Base-by-base conservation (phyloP, 129 eudicot species). In the Pulicaria dysenterica region DNA sequence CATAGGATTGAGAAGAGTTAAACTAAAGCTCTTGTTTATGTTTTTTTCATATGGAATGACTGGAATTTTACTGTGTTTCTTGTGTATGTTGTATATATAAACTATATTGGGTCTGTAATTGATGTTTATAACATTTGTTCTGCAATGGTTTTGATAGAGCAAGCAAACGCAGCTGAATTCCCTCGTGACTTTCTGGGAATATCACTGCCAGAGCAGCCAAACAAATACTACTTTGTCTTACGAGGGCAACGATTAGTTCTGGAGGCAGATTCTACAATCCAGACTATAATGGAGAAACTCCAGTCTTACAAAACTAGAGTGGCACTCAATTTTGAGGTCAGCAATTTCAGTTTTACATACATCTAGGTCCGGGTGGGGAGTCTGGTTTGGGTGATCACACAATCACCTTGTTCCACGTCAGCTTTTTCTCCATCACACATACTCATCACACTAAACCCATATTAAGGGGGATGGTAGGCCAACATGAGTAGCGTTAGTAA, bases 151-250 rank as follows among this genome's bases (percentile, higher is more conserved):
- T 50, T 42, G 60, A n/a, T 64, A 93, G 98, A 93, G 16, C 96
- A 89, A 84, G 70, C 88, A 6, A 77, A 61, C 59, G 73, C 81
- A 13, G 72, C 82, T 7, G 98, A 93, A 49, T 93, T 83, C 63
- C 95, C 98, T 0, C 98, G 96, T 17, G 95, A 90, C 70, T 90
- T 89, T 75, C 58, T 89, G 74, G 98, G 98, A 68, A 82, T 93
- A 67, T 84, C 95, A 4, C 81, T 93, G 14, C 87, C 88, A 19
- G 98, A 93, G 58, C 90, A 89, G 71, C 96, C 98, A 16, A 82
- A 71, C 77, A 93, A 93, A 65, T 93, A 89, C 77, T 93, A 85
- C 79, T 76, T 89, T 65, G 91, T 93, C 15, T 51, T 93, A 73
- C 81, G 95, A 61, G 92, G 95, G 7, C 92, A 89, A 51, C 81